A percentile compares a stretch with the other conserved stretches of the same genome.
phyloP scores from a whole-genome alignment of 192 early-diverging fungal species.

The Piromyces finnis region DNA sequence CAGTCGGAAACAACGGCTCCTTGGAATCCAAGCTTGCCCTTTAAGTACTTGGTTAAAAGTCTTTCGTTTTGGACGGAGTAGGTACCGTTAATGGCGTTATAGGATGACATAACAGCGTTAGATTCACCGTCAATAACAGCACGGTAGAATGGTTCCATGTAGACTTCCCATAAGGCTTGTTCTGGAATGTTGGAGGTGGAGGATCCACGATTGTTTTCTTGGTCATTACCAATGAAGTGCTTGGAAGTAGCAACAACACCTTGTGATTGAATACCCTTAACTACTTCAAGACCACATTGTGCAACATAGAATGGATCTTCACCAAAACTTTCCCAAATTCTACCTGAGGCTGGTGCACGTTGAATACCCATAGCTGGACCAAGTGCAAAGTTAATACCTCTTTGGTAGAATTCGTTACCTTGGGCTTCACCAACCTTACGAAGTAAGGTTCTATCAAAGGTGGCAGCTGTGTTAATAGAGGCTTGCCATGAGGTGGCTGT shows the following conservation, averaged over 20 bases:
- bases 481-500: too few relatives aligned
- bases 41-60: slow-evolving; percentile 24
- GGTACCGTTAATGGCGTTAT: slow-evolving; percentile 14
- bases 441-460: slow-evolving; percentile 29
- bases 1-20: slow-evolving; percentile 47
- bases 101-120: slow-evolving; percentile 38
- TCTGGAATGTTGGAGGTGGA: slow-evolving; percentile 18
- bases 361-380: slow-evolving; percentile 17
- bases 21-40: slow-evolving; percentile 27
- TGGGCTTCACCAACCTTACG: slow-evolving; percentile 15
- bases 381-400: slow-evolving; percentile 30
- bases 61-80: slow-evolving; percentile 19
- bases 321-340: slow-evolving; percentile 12
- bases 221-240: slow-evolving; percentile 3
- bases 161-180: slow-evolving; percentile 35
- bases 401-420: slow-evolving; percentile 30
- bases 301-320: slow-evolving; percentile 22
- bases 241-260: slow-evolving; percentile 35
- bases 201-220: not conserved
- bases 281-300: slow-evolving; percentile 5
- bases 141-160: slow-evolving; percentile 6
- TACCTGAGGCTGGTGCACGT: not conserved
- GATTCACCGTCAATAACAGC: slow-evolving; percentile 22
- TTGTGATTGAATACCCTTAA: slow-evolving; percentile 18
- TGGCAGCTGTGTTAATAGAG: slow-evolving; percentile 26